A percentile compares a stretch with the other conserved stretches of the same genome.
phyloP scores from a whole-genome alignment of 768 basidiomycete genomes.

The Termitomyces sp. region DNA sequence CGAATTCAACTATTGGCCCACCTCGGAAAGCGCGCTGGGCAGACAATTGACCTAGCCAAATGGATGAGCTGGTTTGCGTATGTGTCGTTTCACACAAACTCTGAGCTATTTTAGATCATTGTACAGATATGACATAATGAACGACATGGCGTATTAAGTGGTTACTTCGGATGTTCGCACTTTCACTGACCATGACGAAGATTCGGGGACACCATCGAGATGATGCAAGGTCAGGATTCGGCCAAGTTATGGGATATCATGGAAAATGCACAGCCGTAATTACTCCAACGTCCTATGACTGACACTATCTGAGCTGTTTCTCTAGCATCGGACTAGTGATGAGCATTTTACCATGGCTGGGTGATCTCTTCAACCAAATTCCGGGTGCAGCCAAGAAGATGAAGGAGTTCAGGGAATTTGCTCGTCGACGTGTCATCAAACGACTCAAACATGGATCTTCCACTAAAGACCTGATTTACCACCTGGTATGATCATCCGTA shows the following conservation, averaged over 20 bases:
- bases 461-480: background rate
- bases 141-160: background rate
- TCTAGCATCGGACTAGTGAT: background rate
- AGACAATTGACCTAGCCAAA: background rate
- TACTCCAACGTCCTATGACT: background rate
- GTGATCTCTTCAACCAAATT: background rate
- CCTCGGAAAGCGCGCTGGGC: background rate
- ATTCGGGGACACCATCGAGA: background rate
- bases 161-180: background rate
- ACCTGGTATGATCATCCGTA: background rate
- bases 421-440: background rate
- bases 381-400: background rate
- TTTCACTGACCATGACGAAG: background rate
- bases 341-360: background rate
- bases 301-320: background rate
- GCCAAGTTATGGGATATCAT: background rate
- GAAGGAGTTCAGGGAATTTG: background rate
- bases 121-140: background rate
- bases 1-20: background rate
- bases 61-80: constrained; percentile 2
- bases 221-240: background rate
- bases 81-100: background rate
- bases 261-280: background rate
- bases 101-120: background rate
- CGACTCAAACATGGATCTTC: background rate